Evolutionary conservation across 2,329 filamentous ascomycete species (phyloP), one percentile per base, ranked within the genome.

Genomic region (Fusarium stilboides): DNA sequence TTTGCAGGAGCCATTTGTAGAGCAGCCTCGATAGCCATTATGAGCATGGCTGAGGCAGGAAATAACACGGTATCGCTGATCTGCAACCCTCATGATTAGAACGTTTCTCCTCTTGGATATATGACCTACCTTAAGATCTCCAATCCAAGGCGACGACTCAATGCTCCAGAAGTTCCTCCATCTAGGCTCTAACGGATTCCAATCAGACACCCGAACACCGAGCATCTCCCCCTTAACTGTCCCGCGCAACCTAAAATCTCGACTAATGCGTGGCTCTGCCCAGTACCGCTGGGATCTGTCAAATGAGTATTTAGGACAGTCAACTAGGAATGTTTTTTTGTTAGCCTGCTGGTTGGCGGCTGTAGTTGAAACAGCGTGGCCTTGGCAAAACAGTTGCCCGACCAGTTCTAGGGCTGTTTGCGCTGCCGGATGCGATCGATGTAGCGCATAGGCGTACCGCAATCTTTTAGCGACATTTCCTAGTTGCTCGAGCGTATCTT

Each of bases 21-120:
- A 0, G 26, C 46, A 1, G 82, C 83, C 59, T 85, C 83, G 0
- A 84, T 60, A 0, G 80, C 83, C 82, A 88, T 85, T n/a, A 82
- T 77, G 3, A 86, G 74, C 56, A 81, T 83, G 82, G 60, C 63
- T 0, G 67, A 56, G 1, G 45, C 64, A 3, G 69, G 67, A 15
- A 57, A 65, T 0, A 71, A 14, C 0, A 54, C 37, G 5, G 52
- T 68, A 10, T 57, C 31, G 2, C 50, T 47, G 31, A 57, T 57
- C 54, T 57, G 3, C 14, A 14, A 7, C 24, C 4, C 6, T 4
- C 1, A 8, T 56, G 8, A 26, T 26, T 6, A 49, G 19, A 13
- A 22, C 6, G 13, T 4, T 7, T n/a, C 0, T 17, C 0, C 3
- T 22, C 6, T 6, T 2, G 2, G 1, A 1, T 2, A 12, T 7